These are phyloP conservation scores for Cercospora sesami DNA, from an alignment of 2,329 filamentous ascomycete genomes.

Conservation along the genomic window DNA sequence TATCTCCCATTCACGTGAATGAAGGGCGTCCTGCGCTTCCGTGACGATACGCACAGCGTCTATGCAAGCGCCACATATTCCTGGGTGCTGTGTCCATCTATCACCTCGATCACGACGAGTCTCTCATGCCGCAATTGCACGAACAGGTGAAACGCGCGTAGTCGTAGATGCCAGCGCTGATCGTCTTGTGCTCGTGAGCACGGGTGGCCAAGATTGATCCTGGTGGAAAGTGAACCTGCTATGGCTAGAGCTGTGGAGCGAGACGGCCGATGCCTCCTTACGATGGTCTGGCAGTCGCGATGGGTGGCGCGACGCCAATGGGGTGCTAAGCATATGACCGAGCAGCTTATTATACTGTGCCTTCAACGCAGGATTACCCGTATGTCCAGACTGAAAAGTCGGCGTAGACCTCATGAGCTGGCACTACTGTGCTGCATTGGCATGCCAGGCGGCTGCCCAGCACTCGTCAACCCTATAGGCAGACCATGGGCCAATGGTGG, in stretches of 20 bases:
- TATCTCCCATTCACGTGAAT: not conserved
- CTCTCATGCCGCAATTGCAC: not conserved
- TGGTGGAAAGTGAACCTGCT: not conserved
- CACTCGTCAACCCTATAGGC: conserved; percentile 21
- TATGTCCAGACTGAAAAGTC: conserved; percentile 17
- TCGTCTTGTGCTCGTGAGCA: not conserved
- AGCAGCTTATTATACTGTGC: not conserved
- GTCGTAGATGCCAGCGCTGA: not conserved
- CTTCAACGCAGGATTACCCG: not conserved
- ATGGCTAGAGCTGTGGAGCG: not conserved
- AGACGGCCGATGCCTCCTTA: not conserved
- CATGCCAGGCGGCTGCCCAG: conserved; percentile 28
- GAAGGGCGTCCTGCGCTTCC: not conserved
- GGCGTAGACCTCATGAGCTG: conserved; percentile 6
- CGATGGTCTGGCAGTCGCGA: not conserved
- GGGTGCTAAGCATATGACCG: not conserved
- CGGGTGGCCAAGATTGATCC: not conserved
- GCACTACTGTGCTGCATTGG: conserved; percentile 29
- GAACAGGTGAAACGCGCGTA: too few species aligned
- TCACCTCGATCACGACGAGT: not conserved
- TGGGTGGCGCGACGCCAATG: not conserved
- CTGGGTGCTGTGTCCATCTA: not conserved
- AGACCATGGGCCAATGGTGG: conserved; percentile 21
- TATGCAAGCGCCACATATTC: not conserved
- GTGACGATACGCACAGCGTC: not conserved